Percentiles rank a stretch among this genome's conserved stretches.
Evolutionary conservation across 2,329 filamentous ascomycete species (phyloP).

Genomic region (Fusarium tricinctum): DNA sequence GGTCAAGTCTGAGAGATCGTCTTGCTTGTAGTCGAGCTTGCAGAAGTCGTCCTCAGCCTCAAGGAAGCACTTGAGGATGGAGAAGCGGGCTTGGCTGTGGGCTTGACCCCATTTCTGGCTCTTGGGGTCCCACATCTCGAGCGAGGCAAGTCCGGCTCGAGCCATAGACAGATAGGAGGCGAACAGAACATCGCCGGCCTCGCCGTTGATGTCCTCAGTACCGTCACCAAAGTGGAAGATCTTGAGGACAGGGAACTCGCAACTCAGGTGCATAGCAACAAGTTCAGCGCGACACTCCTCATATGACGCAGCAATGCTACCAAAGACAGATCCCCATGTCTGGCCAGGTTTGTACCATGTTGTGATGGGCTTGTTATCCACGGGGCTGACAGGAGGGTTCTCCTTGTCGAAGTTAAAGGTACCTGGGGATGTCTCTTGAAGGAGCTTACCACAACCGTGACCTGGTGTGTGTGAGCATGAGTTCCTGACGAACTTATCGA

Average conservation of each 20-base stretch:
- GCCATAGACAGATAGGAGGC: constrained; percentile 94
- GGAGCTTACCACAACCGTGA: constrained; percentile 92
- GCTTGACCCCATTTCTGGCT: constrained; percentile 91
- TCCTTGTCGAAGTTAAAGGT: constrained; percentile 89
- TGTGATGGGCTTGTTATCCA: constrained; percentile 79
- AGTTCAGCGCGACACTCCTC: constrained; percentile 96
- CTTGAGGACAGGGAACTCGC: constrained; percentile 88
- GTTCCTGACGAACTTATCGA: not conserved
- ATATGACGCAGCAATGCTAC: constrained; percentile 86
- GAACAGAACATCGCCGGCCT: constrained; percentile 90
- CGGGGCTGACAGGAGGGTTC: constrained; percentile 84
- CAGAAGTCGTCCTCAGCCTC: constrained; percentile 90
- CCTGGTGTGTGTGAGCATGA: constrained; percentile 58
- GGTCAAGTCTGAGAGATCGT: constrained; percentile 83
- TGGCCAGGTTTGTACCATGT: constrained; percentile 96
- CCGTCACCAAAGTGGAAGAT: constrained; percentile 94
- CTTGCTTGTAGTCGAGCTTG: constrained; percentile 78
- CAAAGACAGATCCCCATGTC: constrained; percentile 95
- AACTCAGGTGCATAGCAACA: constrained; percentile 91
- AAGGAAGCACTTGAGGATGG: constrained; percentile 87
- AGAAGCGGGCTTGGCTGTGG: constrained; percentile 92
- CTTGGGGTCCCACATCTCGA: constrained; percentile 97
- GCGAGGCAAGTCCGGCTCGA: constrained; percentile 85
- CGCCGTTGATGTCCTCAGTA: constrained; percentile 75
- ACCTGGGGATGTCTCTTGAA: constrained; percentile 88